Conservation (phyloP, 176 grass and related monocot species). For the Otatea glauca region DNA sequence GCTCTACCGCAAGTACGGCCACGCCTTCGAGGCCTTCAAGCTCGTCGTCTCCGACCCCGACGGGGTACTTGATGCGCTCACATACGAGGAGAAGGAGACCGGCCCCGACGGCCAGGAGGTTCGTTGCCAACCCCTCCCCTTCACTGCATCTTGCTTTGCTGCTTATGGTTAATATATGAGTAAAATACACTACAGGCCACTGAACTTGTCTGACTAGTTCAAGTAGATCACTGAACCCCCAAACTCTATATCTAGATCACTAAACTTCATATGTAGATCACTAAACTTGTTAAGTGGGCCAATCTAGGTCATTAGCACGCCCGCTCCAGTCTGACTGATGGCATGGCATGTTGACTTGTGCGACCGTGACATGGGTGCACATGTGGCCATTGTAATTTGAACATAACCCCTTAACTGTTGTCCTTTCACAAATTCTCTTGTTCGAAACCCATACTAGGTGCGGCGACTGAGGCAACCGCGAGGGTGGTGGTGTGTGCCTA, state of each 20-base stretch:
- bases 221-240: background rate
- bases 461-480: too few relatives aligned
- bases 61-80: slow-evolving; percentile 52
- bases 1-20: slow-evolving; percentile 87
- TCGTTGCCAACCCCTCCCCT: background rate
- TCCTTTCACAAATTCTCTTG: too few relatives aligned
- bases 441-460: too few relatives aligned
- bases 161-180: too few relatives aligned
- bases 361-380: background rate
- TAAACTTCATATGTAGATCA: slow-evolving; percentile 23
- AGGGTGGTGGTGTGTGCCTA: too few relatives aligned
- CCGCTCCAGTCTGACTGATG: background rate
- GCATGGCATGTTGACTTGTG: background rate
- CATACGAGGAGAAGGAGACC: slow-evolving; percentile 57
- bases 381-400: too few relatives aligned
- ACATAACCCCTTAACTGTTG: too few relatives aligned
- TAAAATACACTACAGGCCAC: too few relatives aligned
- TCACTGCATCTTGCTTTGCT: too few relatives aligned
- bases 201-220: slow-evolving; percentile 13
- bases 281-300: background rate
- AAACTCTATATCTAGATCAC: slow-evolving; percentile 52
- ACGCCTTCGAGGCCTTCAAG: slow-evolving; percentile 90
- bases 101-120: slow-evolving; percentile 67
- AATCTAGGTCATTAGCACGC: background rate
- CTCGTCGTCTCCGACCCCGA: slow-evolving; percentile 73